Evolutionary conservation across 208 protist species (phyloP).

Genomic region (Strigomonas culicis): DNA sequence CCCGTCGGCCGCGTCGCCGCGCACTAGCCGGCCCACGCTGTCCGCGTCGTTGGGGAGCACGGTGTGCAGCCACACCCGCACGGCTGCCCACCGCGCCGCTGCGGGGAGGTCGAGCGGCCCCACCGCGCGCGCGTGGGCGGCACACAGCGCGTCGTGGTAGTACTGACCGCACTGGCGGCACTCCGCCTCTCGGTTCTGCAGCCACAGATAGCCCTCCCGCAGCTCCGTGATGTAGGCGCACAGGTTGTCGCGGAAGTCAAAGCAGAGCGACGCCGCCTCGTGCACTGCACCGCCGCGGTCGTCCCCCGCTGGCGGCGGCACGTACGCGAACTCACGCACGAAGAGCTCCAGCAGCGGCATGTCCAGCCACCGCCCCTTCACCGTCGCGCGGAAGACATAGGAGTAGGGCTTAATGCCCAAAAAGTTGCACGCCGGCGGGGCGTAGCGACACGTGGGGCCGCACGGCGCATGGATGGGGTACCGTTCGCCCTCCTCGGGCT

Average conservation of each 20-base stretch:
- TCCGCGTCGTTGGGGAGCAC: too few species aligned
- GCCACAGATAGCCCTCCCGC: slow-evolving; percentile 43
- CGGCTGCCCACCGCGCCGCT: not conserved
- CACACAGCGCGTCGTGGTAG: slow-evolving; percentile 36
- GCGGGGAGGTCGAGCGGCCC: not conserved
- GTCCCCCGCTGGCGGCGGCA: slow-evolving; percentile 25
- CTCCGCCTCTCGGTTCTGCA: slow-evolving; percentile 70
- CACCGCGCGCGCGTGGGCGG: slow-evolving; percentile 2
- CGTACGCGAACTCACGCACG: slow-evolving; percentile 80
- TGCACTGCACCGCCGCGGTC: slow-evolving; percentile 18
- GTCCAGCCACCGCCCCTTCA: slow-evolving; percentile 92
- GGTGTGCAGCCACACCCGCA: too few species aligned
- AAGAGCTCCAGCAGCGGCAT: slow-evolving; percentile 79
- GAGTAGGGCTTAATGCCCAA: slow-evolving; percentile 84
- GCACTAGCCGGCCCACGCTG: too few species aligned
- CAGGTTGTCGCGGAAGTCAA: slow-evolving; percentile 44
- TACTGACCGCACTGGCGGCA: slow-evolving; percentile 39
- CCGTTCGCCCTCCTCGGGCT: slow-evolving; percentile 24
- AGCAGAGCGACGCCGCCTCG: slow-evolving; percentile 14
- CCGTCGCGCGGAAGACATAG: slow-evolving; percentile 71
- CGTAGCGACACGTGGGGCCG: slow-evolving; percentile 2
- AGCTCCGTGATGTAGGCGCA: slow-evolving; percentile 76
- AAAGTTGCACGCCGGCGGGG: slow-evolving; percentile 1
- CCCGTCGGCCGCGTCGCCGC: too few species aligned
- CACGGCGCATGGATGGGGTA: slow-evolving; percentile 29